Conservation (phyloP, 2,329 filamentous ascomycete species). For the Myotisia sp. region DNA sequence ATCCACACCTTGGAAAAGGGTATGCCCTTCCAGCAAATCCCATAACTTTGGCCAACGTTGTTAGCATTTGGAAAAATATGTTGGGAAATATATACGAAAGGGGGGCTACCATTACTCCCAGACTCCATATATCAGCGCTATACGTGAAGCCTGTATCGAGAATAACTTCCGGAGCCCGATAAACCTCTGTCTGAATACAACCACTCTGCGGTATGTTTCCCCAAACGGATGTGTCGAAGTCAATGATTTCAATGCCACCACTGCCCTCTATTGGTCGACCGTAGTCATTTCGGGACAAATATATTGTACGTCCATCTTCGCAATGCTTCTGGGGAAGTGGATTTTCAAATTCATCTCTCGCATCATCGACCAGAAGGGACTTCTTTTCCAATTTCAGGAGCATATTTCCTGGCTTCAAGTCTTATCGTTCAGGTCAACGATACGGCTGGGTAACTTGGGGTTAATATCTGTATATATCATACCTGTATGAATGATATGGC, state of each 20-base stretch:
- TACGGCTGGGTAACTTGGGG: no score
- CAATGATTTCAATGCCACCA: conserved; percentile 19
- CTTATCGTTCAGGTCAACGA: conserved; percentile 10
- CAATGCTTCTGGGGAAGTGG: conserved; percentile 20
- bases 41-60: conserved; percentile 18
- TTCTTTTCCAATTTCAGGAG: conserved; percentile 21
- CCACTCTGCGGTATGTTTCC: conserved; percentile 26
- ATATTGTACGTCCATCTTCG: conserved; percentile 20
- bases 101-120: conserved; percentile 22
- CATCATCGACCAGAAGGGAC: conserved; percentile 15
- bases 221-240: conserved; percentile 22
- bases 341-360: conserved; percentile 17
- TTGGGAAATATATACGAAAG: no score
- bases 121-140: conserved; percentile 26
- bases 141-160: conserved; percentile 22
- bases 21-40: conserved; percentile 20
- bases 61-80: conserved; percentile 17
- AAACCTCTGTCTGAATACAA: conserved; percentile 31
- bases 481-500: conserved; percentile 32
- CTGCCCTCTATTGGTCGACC: conserved; percentile 14
- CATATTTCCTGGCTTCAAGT: conserved; percentile 33
- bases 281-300: conserved; percentile 21
- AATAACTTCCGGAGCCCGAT: conserved; percentile 25
- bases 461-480: background rate
- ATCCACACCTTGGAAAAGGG: conserved; percentile 18